phyloP scores from a whole-genome alignment of 2,329 filamentous ascomycete genomes.

The Passalora sequoiae region DNA sequence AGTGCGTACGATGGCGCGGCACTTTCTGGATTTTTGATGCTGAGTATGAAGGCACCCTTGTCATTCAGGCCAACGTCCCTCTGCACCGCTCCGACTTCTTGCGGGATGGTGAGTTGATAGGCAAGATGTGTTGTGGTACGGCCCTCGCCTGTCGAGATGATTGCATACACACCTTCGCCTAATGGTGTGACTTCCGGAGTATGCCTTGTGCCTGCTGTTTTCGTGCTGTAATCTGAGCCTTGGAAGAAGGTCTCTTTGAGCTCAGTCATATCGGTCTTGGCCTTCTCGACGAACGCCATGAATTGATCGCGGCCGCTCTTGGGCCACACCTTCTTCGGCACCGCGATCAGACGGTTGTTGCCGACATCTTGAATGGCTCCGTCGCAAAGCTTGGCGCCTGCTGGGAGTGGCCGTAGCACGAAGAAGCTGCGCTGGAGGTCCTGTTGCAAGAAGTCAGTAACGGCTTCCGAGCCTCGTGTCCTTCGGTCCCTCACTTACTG shows the following conservation, averaged over 20 bases:
- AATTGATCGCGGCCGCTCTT: constrained; percentile 63
- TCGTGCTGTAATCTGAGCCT: constrained; percentile 65
- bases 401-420: constrained; percentile 66
- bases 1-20: constrained; percentile 62
- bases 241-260: constrained; percentile 69
- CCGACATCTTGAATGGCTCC: constrained; percentile 52
- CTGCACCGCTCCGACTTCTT: constrained; percentile 65
- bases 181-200: constrained; percentile 65
- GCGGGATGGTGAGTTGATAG: constrained; percentile 72
- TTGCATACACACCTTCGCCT: constrained; percentile 81
- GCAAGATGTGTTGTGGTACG: constrained; percentile 60
- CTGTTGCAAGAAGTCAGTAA: no score
- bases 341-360: constrained; percentile 66
- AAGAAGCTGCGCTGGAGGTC: constrained; percentile 78
- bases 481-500: no score
- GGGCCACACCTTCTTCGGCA: constrained; percentile 82
- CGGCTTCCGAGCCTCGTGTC: no score
- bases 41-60: constrained; percentile 72
- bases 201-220: constrained; percentile 65
- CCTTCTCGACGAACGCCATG: constrained; percentile 79
- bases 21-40: constrained; percentile 71
- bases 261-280: constrained; percentile 58
- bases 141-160: constrained; percentile 65
- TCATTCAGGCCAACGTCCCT: constrained; percentile 65
- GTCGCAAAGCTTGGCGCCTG: constrained; percentile 61